phyloP scores from a whole-genome alignment of 306 rosid species.

The Quercus dentata region DNA sequence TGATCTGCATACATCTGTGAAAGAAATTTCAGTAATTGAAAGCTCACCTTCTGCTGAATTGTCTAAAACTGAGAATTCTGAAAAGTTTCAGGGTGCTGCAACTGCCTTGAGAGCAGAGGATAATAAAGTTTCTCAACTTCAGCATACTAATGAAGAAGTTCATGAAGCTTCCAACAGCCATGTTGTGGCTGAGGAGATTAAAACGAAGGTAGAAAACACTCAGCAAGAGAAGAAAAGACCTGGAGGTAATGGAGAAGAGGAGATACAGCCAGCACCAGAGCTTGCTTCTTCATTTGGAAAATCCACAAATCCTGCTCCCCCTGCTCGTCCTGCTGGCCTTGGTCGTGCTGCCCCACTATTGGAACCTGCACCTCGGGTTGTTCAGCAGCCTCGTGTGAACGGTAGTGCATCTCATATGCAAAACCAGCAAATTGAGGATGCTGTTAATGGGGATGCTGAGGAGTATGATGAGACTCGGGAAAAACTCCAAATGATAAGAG shows the following conservation, averaged over 20 bases:
- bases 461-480: constrained; percentile 96
- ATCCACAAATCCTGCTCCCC: constrained; percentile 41
- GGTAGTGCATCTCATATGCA: constrained; percentile 57
- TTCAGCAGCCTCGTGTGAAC: constrained; percentile 75
- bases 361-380: constrained; percentile 71
- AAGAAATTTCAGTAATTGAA: constrained; percentile 16
- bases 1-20: constrained; percentile 11
- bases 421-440: constrained; percentile 75
- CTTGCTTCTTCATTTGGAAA: constrained; percentile 45
- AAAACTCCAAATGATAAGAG: constrained; percentile 95
- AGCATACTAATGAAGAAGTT: constrained; percentile 32
- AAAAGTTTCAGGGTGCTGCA: constrained; percentile 22
- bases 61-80: constrained; percentile 28
- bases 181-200: constrained; percentile 33
- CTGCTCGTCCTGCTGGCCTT: constrained; percentile 85
- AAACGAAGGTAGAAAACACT: constrained; percentile 38
- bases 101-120: constrained; percentile 24
- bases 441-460: constrained; percentile 66
- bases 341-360: constrained; percentile 81
- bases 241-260: constrained; percentile 29
- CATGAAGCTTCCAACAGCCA: constrained; percentile 20
- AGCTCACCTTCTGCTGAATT: constrained; percentile 15
- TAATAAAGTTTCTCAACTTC: constrained; percentile 19
- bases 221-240: constrained; percentile 31
- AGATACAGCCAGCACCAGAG: constrained; percentile 28